Base-by-base conservation (phyloP, 306 rosid species). In the Urtica urens region DNA sequence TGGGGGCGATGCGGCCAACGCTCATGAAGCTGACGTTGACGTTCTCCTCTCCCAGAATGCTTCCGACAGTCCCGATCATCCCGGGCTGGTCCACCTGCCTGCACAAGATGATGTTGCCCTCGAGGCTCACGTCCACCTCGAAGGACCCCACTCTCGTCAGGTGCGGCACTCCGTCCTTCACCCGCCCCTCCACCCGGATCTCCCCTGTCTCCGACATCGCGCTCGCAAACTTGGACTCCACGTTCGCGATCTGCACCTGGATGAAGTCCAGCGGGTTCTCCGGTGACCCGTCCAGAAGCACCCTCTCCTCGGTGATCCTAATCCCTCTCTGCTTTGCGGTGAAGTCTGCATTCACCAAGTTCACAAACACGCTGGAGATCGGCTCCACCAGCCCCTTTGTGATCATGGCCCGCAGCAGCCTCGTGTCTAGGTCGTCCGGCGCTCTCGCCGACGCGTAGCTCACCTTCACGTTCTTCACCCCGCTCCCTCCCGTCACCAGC, bases 11-110 rank as follows among this genome's bases (percentile, higher is more conserved):
- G 68, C 99, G 85, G 63, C 96, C 99, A 0, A 85, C 96, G 23
- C 99, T 92, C 99, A 92, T 92, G 79, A 92, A 92, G 59, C 99
- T 85, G 17, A 92, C 99, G 30, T 92, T 85, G 59, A 92, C 94
- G 64, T 85, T 92, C 68, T 82, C 99, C 51, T 85, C 60, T 21
- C 96, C 99, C 61, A 92, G 63, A 55, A 92, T 53, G 70, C 86
- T 82, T 27, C 96, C 96, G 21, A 92, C 94, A 59, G 20, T 67
- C 63, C 96, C 96, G 10, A 92, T 92, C 81, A 92, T 79, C 39
- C 96, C 99, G 0, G 99, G 99, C 58, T 92, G 96, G 78, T 92
- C 96, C 5, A 92, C 99, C 76, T 92, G 99, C 59, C 96, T 77
- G 61, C 99, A 92, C 11, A 92, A 83, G 10, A 92, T 77, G 30